phyloP scores from a whole-genome alignment of 2,329 filamentous ascomycete species.

The Monilinia vaccinii-corymbosi region DNA sequence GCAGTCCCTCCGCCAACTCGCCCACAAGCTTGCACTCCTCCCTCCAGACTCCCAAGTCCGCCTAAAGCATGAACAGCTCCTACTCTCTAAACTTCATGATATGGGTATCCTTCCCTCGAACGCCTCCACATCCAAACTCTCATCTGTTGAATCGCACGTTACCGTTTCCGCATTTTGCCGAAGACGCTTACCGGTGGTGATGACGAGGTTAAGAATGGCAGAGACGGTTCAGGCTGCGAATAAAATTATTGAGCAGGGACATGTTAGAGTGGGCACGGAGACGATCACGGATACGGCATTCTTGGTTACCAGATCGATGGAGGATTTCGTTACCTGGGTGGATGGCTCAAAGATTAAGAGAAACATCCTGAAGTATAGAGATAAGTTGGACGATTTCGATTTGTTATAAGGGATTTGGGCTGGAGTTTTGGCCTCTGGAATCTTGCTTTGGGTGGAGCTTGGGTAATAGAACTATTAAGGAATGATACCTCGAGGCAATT shows the following conservation, averaged over 20 bases:
- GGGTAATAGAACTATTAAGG: background rate
- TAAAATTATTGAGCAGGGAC: conserved; percentile 87
- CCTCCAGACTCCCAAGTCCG: conserved; percentile 71
- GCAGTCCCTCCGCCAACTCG: conserved; percentile 77
- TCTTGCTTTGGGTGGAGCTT: background rate
- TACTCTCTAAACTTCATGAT: conserved; percentile 86
- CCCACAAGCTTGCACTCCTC: conserved; percentile 77
- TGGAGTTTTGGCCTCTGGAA: conserved; percentile 3
- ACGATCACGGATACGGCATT: conserved; percentile 86
- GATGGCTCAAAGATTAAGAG: conserved; percentile 95
- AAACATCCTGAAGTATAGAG: conserved; percentile 88
- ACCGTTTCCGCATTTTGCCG: conserved; percentile 86
- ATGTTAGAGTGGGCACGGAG: conserved; percentile 85
- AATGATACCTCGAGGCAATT: background rate
- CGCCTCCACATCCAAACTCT: conserved; percentile 60
- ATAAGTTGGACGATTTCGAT: conserved; percentile 95
- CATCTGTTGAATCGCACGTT: conserved; percentile 76
- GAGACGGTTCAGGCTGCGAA: conserved; percentile 78
- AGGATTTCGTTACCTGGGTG: conserved; percentile 95
- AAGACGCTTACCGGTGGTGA: conserved; percentile 75
- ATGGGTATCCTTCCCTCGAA: conserved; percentile 74
- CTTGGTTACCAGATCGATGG: conserved; percentile 78
- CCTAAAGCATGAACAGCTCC: conserved; percentile 72
- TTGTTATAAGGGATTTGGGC: conserved; percentile 47
- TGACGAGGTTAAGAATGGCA: conserved; percentile 86